A percentile compares a stretch with the other conserved stretches of the same genome.
These are phyloP conservation scores for Jaminaea rosea DNA, from an alignment of 1,284 basidiomycete genomes.

Conservation along the genomic window DNA sequence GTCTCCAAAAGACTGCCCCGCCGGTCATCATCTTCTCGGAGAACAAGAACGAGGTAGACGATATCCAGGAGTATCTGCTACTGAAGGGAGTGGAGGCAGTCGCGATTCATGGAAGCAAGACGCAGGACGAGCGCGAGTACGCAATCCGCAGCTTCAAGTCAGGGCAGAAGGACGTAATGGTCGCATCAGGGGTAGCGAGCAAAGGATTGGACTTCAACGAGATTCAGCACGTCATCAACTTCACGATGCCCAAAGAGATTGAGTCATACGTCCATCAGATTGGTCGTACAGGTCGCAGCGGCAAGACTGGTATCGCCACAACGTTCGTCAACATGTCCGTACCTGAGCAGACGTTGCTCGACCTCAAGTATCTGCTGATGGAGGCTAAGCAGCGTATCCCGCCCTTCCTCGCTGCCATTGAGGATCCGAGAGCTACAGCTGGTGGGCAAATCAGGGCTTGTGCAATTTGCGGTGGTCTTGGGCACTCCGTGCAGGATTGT, in stretches of 20 bases:
- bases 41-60: slow-evolving; percentile 99
- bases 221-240: slow-evolving; percentile 95
- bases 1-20: slow-evolving; percentile 94
- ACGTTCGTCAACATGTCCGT: slow-evolving; percentile 99
- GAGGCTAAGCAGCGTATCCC: slow-evolving; percentile 98
- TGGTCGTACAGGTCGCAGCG: slow-evolving; percentile 90
- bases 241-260: slow-evolving; percentile 98
- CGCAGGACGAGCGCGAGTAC: slow-evolving; percentile 97
- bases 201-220: slow-evolving; percentile 98
- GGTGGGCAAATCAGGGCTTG: slow-evolving; percentile 74
- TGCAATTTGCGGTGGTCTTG: slow-evolving; percentile 93
- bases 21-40: slow-evolving; percentile 97
- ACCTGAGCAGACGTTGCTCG: slow-evolving; percentile 84
- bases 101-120: slow-evolving; percentile 94
- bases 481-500: slow-evolving; percentile 84
- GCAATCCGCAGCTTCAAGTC: slow-evolving; percentile 95
- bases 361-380: slow-evolving; percentile 91
- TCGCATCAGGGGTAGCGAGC: slow-evolving; percentile 90
- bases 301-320: slow-evolving; percentile 98
- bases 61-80: slow-evolving; percentile 94
- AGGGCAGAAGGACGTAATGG: slow-evolving; percentile 97
- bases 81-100: slow-evolving; percentile 97
- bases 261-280: slow-evolving; percentile 46
- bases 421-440: slow-evolving; percentile 67
- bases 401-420: slow-evolving; percentile 81